Percentiles rank a stretch among this genome's conserved stretches.
Evolutionary conservation across 148 eudicot genomes (phyloP).

Genomic region (Cornus kousa): DNA sequence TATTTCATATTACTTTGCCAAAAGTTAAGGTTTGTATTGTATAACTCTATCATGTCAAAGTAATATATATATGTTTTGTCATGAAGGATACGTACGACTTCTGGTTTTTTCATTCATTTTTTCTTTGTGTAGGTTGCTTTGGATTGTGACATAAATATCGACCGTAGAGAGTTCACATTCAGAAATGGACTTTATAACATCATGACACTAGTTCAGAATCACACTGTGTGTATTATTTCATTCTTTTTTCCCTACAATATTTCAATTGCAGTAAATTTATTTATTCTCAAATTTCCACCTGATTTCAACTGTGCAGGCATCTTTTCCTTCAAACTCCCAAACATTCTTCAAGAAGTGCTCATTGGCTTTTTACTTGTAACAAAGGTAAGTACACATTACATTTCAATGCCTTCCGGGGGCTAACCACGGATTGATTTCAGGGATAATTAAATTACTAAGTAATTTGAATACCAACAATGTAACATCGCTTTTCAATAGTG

Average conservation of each 20-base stretch:
- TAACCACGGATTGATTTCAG: no score
- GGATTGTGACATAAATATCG: slow-evolving; percentile 30
- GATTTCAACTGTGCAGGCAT: slow-evolving; percentile 16
- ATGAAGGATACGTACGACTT: no score
- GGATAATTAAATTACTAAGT: no score
- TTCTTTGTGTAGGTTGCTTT: slow-evolving; percentile 17
- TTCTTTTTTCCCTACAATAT: neutral
- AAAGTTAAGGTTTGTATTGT: slow-evolving; percentile 26
- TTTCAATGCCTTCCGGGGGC: no score
- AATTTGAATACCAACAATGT: no score
- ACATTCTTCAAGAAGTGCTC: slow-evolving; percentile 29
- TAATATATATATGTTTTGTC: neutral
- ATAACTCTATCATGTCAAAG: neutral
- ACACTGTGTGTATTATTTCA: slow-evolving; percentile 9
- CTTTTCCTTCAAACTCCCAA: slow-evolving; percentile 16
- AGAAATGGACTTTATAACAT: slow-evolving; percentile 8
- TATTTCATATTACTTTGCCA: slow-evolving; percentile 29
- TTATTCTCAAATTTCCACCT: no score
- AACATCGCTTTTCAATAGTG: no score
- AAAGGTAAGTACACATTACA: neutral
- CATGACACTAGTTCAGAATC: slow-evolving; percentile 2
- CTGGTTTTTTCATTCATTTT: neutral
- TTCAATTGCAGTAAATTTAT: no score
- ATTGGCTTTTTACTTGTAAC: slow-evolving; percentile 21
- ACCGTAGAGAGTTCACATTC: neutral